Evolutionary conservation across 1,284 basidiomycete species (phyloP), one percentile per base, ranked within the genome.

Genomic region (Cerrena zonata): DNA sequence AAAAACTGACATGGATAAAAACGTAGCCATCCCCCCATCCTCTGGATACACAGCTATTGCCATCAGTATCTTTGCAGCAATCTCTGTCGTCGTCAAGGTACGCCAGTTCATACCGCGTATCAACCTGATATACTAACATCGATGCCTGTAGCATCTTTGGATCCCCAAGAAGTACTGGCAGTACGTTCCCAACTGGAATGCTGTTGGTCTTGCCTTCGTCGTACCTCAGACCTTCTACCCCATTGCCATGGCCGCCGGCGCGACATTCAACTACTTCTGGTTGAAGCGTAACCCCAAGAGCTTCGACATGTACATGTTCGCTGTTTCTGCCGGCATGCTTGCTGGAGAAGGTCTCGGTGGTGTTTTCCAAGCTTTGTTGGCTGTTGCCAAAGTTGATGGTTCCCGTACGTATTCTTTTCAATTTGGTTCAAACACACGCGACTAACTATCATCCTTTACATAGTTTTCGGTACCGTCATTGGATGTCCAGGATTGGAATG

Each of bases 301-400:
- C 25, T 79, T 66, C 59, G 79, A 80, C 51, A 73, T 82, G 71
- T 82, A 80, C 64, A 80, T 80, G 67, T 84, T 82, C 61, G 76
- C 81, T 34, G 59, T 83, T 53, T 69, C 81, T 30, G 68, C 78
- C 22, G 84, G 84, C 57, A 65, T 84, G 56, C 71, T 86, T 45
- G 82, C 83, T 19, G 84, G 84, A 38, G 84, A 86, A 62, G 84
- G 84, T 63, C 72, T 86, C 37, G 84, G 80, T 19, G 84, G 84
- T 61, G 81, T 86, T 37, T 73, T 84, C 61, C 79, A 79, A 57
- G 83, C 83, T 22, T 65, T 81, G 5, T 65, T 80, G 21, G 75
- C 76, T 22, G 66, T 79, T 44, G 63, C 68, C 47, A 73, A 73
- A 52, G 76, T 78, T 37, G 76, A 77, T 52, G 78, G 77, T 38